Evolutionary conservation across 2,329 filamentous ascomycete species (phyloP).

Genomic region (Claviceps sorghi): DNA sequence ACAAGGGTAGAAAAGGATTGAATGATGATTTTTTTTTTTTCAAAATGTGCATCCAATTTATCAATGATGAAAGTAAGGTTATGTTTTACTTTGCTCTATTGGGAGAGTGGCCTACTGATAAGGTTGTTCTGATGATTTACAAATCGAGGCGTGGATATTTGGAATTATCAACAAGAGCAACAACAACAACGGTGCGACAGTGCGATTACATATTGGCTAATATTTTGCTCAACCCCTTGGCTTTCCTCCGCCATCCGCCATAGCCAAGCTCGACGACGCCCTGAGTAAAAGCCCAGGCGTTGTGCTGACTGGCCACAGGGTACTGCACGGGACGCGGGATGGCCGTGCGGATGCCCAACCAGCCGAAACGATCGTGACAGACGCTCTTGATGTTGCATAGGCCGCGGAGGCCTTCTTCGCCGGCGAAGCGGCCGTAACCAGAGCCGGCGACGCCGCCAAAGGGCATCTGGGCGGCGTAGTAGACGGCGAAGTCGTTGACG

Average conservation of each 20-base stretch:
- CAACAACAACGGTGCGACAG: background rate
- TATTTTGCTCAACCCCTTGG: conserved; percentile 25
- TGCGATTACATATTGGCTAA: conserved; percentile 25
- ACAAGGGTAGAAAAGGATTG: too few relatives aligned
- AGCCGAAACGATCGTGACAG: conserved; percentile 56
- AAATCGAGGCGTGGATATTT: background rate
- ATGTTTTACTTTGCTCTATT: too few relatives aligned
- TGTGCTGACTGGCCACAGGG: conserved; percentile 51
- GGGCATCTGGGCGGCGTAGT: conserved; percentile 84
- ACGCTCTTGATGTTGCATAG: conserved; percentile 81
- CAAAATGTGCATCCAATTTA: too few relatives aligned
- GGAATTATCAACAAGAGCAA: background rate
- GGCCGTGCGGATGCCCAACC: conserved; percentile 51
- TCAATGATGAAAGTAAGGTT: too few relatives aligned
- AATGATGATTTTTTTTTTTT: too few relatives aligned
- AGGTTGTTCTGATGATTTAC: too few relatives aligned
- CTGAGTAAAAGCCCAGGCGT: conserved; percentile 50
- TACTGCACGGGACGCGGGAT: conserved; percentile 75
- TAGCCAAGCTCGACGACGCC: conserved; percentile 50
- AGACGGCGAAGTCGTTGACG: conserved; percentile 89
- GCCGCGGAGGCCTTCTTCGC: conserved; percentile 70
- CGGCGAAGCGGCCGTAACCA: conserved; percentile 86
- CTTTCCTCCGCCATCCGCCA: conserved; percentile 25
- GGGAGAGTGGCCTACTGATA: too few relatives aligned
- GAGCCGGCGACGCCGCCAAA: conserved; percentile 86